Base-by-base conservation (phyloP, 257 asterid species). In the Eustoma russellianum region DNA sequence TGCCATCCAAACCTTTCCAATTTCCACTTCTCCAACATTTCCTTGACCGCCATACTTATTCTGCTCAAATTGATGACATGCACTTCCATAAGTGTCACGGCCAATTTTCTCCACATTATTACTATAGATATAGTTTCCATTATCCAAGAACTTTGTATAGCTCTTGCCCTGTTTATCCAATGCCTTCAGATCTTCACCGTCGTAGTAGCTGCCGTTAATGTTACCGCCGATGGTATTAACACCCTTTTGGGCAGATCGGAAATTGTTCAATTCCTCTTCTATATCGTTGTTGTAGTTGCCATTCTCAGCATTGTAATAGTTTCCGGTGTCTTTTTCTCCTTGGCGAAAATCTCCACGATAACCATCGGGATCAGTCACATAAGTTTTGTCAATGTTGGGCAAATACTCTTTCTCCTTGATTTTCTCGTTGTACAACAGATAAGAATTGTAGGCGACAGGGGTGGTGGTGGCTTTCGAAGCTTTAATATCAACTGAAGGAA, bases 361-460 rank as follows among this genome's bases (percentile, higher is more conserved):
- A 5, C 70, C 73, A 24, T 81, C 89, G 0, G 93, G 73, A 5
- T 62, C 74, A 5, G 93, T 88, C 50, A 82, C 84, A 54, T 84
- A 85, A 33, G 95, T 63, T 17, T 74, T 81, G 0, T 90, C 77
- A 74, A 82, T 84, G 81, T 84, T 82, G 52, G 96, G 94, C n/a
- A 84, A 83, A 69, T 84, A 74, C 5, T 56, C 68, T 50, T 47
- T 55, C 38, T 58, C 33, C 28, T 56, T 74, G 4, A 13, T 33
- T 8, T 8, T 5, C 3, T 41, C 17, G 35, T 18, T 44, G 58
- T 45, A 45, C 2, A 61, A 56, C 6, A 52, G 13, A 35, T 35
- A 41, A 18, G 56, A 4, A 14, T 13, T 6, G 41, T 52, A 44
- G 55, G 49, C 35, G 56, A 52, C 5, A 57, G 34, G 48, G 67